phyloP scores from a whole-genome alignment of 495 filamentous ascomycete species.

The Penicillium argentinense region DNA sequence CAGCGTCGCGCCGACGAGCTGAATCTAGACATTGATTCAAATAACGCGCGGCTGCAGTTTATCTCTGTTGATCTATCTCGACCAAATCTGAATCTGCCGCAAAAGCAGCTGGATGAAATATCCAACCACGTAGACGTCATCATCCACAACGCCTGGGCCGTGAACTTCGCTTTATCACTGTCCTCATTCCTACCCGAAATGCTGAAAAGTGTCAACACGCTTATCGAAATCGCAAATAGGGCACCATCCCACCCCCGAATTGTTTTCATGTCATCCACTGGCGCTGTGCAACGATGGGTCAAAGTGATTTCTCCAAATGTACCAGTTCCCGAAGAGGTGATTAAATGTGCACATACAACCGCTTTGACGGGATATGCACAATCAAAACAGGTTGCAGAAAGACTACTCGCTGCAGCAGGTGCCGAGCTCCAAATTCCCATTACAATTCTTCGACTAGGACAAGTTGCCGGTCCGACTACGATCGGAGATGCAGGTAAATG shows the following conservation, averaged over 20 bases:
- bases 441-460: constrained; percentile 51
- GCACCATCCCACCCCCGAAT: constrained; percentile 42
- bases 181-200: constrained; percentile 54
- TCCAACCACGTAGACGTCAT: constrained; percentile 43
- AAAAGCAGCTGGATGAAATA: constrained; percentile 33
- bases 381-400: constrained; percentile 35
- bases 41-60: constrained; percentile 9
- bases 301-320: constrained; percentile 21
- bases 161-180: constrained; percentile 57
- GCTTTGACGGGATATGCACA: constrained; percentile 46
- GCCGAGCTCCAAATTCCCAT: constrained; percentile 38
- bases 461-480: constrained; percentile 48
- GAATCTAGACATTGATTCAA: constrained; percentile 6
- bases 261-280: constrained; percentile 54
- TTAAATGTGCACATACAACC: constrained; percentile 35
- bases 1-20: constrained; percentile 10
- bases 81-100: constrained; percentile 40
- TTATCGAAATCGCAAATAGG: constrained; percentile 47
- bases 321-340: constrained; percentile 43
- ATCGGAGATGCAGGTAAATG: constrained; percentile 17
- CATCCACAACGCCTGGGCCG: constrained; percentile 60
- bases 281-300: constrained; percentile 29
- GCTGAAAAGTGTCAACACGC: constrained; percentile 41
- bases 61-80: constrained; percentile 40
- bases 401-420: constrained; percentile 47